phyloP scores from a whole-genome alignment of 2,329 filamentous ascomycete species.

The Fusarium neocosmosporiellum region DNA sequence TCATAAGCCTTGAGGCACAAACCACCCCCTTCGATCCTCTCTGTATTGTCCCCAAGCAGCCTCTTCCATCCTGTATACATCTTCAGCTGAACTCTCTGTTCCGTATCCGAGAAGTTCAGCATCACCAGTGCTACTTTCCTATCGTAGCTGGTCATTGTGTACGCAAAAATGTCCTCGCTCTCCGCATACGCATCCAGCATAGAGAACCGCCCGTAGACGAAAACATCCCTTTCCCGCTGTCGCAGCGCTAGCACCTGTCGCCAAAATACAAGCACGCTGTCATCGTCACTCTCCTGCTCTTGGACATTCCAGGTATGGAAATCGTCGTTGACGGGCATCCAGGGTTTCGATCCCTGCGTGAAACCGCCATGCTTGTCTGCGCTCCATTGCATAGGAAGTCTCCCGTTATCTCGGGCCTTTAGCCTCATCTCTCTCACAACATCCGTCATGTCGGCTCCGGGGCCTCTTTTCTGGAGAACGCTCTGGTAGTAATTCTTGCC shows the following conservation, averaged over 20 bases:
- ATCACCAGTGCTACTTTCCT: conserved; percentile 32
- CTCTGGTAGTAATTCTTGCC: conserved; percentile 53
- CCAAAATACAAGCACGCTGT: conserved; percentile 37
- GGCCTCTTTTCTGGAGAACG: conserved; percentile 28
- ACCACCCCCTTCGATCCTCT: rapidly evolving
- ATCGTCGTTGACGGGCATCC: conserved; percentile 45
- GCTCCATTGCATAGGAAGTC: conserved; percentile 61
- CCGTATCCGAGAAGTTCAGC: conserved; percentile 28
- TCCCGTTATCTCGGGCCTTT: conserved; percentile 44
- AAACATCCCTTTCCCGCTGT: conserved; percentile 29
- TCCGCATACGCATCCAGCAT: conserved; percentile 7
- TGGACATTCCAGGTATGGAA: conserved; percentile 34
- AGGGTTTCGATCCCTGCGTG: conserved; percentile 33
- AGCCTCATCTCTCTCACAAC: conserved; percentile 55
- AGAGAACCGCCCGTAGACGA: conserved; percentile 33
- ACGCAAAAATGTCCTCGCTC: conserved; percentile 35
- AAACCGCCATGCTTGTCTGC: conserved; percentile 59
- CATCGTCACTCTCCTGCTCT: conserved; percentile 3
- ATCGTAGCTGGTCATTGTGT: conserved; percentile 35
- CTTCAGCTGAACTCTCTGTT: not conserved
- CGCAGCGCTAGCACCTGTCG: conserved; percentile 27
- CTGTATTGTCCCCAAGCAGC: not conserved
- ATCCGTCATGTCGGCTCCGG: conserved; percentile 45
- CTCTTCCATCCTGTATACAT: conserved; percentile 1
- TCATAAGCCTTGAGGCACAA: not conserved